Base-by-base conservation (phyloP, 208 protist species). In the Trypanosomatidae sp. region DNA sequence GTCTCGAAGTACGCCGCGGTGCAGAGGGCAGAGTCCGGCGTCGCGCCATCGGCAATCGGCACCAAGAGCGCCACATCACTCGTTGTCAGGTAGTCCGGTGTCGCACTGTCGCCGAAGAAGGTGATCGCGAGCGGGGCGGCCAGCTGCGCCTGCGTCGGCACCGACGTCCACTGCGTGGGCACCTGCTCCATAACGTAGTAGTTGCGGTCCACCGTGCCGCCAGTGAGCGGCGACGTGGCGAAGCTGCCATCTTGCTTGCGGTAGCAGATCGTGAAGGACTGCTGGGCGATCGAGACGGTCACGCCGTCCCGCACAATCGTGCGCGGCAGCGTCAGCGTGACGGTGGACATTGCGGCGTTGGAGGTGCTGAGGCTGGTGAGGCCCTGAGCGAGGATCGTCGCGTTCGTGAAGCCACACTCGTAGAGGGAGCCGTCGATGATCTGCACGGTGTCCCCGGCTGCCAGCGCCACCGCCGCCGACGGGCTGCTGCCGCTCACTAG, bases 321-420 rank as follows among this genome's bases (percentile, higher is more conserved):
- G 13, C 19, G 46, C 5, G 78, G 74, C 46, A 80, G 60, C 28
- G 22, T 17, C 46, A 84, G 67, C 28, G 62, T 58, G 43, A 75
- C 64, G 25, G 76, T 79, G 36, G 66, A 64, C 10, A 56, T 53
- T 28, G 44, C 55, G 19, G 36, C n/a, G 30, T 64, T 69, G 65
- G 69, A 76, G 55, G 62, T 64, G 30, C 69, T 73, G 50, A 55
- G 28, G 36, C 64, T 56, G 22, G 86, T 79, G 13, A 68, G 13
- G 43, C 66, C 83, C 30, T 85, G 69, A 0, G 64, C 84, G 19
- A 95, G 39, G n/a, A 86, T 56, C 0, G 88, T 95, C 19, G 77
- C 71, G 81, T 97, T 97, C 56, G 43, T 5, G 55, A 88, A 92
- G 10, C 93, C 93, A 46, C 93, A 97, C 43, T 91, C 85, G 73